Evolutionary conservation across 2,329 filamentous ascomycete genomes (phyloP), one percentile per base, ranked within the genome.

Genomic region (Trichoderma sp.): DNA sequence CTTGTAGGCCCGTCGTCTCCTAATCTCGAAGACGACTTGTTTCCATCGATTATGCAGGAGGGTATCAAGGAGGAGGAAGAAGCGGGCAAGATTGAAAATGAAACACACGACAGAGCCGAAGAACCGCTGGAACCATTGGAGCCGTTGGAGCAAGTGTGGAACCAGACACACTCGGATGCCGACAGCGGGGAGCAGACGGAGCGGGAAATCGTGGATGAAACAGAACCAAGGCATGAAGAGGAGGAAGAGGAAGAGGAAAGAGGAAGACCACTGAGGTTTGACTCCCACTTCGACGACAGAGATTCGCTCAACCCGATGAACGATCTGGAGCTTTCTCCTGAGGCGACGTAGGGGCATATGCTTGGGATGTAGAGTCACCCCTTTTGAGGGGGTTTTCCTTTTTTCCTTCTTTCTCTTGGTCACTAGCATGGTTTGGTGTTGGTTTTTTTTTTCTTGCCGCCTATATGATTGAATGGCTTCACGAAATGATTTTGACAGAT

Each of bases 251-350:
- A 71, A 26, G 71, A 62, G 9, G 56, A 21, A 53, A n/a, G 62
- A 72, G 53, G 56, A 32, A 70, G 62, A 51, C 36, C n/a, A 24
- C 57, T 75, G 14, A 71, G 75, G 26, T 75, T 74, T 2, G 51
- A 65, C 9, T 60, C 58, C 11, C 69, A 21, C 24, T 69, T 61
- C 26, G 73, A 72, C 26, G 71, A 73, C 62, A 74, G 74, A 53
- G 76, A 73, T 32, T 79, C 78, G 53, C 75, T 77, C n/a, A 78
- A 76, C 30, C 60, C 56, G 11, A 61, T 21, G 24, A 60, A 32
- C 30, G 62, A 62, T 14, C 26, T 58, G 15, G 69, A 66, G 26
- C 64, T 60, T 28, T 68, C 65, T 64, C 47, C 60, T n/a, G 71
- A 65, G 34, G 51, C 58, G 32, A 47, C 65, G 9, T 70, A 60